Evolutionary conservation across 805 yeast genomes (phyloP).

Genomic region (Barnettozyma botsteinii): DNA sequence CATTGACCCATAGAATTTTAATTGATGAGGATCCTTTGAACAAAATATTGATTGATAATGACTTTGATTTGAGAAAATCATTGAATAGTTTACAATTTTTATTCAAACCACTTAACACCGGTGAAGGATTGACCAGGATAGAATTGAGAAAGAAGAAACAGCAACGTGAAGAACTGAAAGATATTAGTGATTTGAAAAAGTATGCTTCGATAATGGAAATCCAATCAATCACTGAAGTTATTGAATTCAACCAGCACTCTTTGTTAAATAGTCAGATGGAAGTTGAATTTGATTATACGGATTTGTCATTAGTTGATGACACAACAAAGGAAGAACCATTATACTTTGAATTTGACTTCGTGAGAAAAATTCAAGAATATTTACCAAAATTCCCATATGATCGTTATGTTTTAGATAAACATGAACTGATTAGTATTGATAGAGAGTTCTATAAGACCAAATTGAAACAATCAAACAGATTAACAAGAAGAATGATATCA

Average conservation of each 20-base stretch:
- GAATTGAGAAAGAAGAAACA: not conserved
- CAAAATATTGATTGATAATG: slow-evolving; percentile 22
- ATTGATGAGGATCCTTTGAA: slow-evolving; percentile 29
- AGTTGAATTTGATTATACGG: slow-evolving; percentile 24
- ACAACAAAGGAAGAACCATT: slow-evolving; percentile 27
- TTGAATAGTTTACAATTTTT: slow-evolving; percentile 30
- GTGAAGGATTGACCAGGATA: not conserved
- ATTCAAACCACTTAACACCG: not conserved
- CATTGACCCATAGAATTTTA: slow-evolving; percentile 31
- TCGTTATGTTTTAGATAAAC: not conserved
- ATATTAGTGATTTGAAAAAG: slow-evolving; percentile 3
- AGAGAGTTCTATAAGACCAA: slow-evolving; percentile 13
- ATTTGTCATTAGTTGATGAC: slow-evolving; percentile 18
- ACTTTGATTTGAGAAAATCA: slow-evolving; percentile 42
- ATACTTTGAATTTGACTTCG: slow-evolving; percentile 36
- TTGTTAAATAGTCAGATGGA: no score
- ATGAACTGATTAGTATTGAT: slow-evolving; percentile 11
- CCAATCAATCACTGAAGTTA: slow-evolving; percentile 13
- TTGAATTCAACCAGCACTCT: slow-evolving; percentile 24
- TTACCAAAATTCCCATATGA: slow-evolving; percentile 8
- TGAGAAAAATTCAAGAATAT: slow-evolving; percentile 11
- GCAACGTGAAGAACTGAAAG: not conserved
- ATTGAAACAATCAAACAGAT: slow-evolving; percentile 9
- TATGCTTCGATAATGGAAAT: slow-evolving; percentile 5
- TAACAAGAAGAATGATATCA: slow-evolving; percentile 11